Base-by-base conservation (phyloP, 106 monocot species). In the Narthecium ossifragum region DNA sequence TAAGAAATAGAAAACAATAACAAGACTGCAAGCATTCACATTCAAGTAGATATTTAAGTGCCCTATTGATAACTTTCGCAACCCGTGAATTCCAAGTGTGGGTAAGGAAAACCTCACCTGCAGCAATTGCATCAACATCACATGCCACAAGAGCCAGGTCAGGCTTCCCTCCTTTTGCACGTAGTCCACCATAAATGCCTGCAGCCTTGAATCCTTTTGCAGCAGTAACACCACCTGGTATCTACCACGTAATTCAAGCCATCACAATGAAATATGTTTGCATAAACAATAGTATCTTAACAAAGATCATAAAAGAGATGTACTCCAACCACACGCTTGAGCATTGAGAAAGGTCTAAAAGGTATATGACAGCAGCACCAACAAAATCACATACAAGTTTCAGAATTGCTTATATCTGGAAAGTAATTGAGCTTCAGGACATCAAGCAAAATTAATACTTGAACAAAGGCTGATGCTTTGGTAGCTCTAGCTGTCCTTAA, bases 171-270 rank as follows among this genome's bases (percentile, higher is more conserved):
- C 83, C 83, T 70, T 67, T 72, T 30, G 90, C 86, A 30, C 96
- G 90, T 34, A 96, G 37, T 1, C 86, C 90, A 2, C 84, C 90
- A 56, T 86, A 86, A 1, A 90, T 71, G 8, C 96, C 96, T 30
- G 90, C 81, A 40, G 96, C 90, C 76, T 83, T 86, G 47, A 96
- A 96, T 34, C 96, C 96, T 72, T 86, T 81, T 31, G 90, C 83
- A 56, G 96, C 90, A 47, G 80, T 86, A 30, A 96, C 90, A 46
- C 96, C 90, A 41, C 96, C 90, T 28, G 80, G 78, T 54, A 90
- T 71, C 90, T 90, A 65, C 36, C 65, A 22, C 34, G 51, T 29
- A 3, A 39, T 24, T 22, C 11, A 32, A 37, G 22, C 24, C 26
- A n/a, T 5, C 10, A 48, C 2, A n/a, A 57, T 47, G 23, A 9